Base-by-base conservation (phyloP, 108 stramenopile species). In the Nitzschia sp. region DNA sequence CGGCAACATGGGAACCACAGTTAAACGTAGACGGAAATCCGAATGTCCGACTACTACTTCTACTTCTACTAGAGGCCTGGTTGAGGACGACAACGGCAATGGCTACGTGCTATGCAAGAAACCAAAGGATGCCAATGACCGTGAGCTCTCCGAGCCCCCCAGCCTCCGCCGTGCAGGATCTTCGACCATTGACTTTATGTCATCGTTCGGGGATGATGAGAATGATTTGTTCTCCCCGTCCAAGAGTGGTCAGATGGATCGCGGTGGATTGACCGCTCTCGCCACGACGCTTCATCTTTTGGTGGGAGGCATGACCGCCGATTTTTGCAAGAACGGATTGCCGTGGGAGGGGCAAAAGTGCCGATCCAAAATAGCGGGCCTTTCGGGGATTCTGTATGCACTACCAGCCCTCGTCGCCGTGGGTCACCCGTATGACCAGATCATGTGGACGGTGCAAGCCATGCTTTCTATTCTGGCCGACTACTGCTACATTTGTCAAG, bases 401-500 rank as follows among this genome's bases (percentile, higher is more conserved):
- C 48, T 71, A 8, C 69, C 69, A 21, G 59, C 48, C n/a, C 46
- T 71, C 5, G 45, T 62, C 22, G 45, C 46, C 33, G 8, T 3
- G 11, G 36, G 21, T 30, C 31, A 61, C 46, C 58, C 16, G 4
- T 36, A 50, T 1, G 69, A 71, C 3, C 69, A 71, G 30, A 25
- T 28, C 50, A 45, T 28, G 47, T 71, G 69, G 69, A 32, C 59
- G 31, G 2, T 53, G 30, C 69, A 71, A 41, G 58, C 69, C 9
- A 4, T 34, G 2, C n/a, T 58, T 17, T 71, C 69, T 1, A 34
- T 71, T 23, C 15, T 71, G 69, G 69, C 69, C 47, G 69, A 71
- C 30, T 71, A 71, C 25, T 28, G 50, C 35, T 71, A 53, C 35
- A 53, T 71, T 35, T 38, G 22, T 34, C 11, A 15, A 38, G 44